Conservation (phyloP, 2,329 filamentous ascomycete genomes). For the Penicillium sp. region DNA sequence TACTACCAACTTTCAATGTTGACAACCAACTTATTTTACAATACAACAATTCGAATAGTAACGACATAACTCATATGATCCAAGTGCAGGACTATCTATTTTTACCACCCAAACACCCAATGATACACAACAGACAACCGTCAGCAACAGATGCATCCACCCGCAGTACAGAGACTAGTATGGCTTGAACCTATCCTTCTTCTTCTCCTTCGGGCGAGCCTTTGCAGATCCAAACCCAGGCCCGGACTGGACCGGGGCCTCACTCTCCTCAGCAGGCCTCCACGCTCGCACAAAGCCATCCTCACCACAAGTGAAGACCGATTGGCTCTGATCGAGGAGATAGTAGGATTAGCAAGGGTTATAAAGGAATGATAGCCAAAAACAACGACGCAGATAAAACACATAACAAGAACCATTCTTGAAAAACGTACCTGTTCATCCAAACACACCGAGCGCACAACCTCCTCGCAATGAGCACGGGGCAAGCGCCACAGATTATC, state of each 20-base stretch:
- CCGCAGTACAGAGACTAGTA: slow-evolving; percentile 26
- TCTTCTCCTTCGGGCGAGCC: slow-evolving; percentile 32
- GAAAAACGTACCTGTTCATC: slow-evolving; percentile 41
- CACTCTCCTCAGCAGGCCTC: slow-evolving; percentile 28
- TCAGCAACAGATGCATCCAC: neutral
- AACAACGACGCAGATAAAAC: neutral
- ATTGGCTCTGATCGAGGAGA: slow-evolving; percentile 28
- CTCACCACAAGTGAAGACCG: slow-evolving; percentile 46
- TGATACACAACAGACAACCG: slow-evolving; percentile 16
- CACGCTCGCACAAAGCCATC: slow-evolving; percentile 44
- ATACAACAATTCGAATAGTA: neutral
- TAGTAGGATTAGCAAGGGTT: neutral
- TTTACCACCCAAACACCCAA: slow-evolving; percentile 13
- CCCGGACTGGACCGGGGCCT: slow-evolving; percentile 13
- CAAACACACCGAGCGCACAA: slow-evolving; percentile 47
- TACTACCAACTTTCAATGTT: neutral
- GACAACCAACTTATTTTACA: neutral
- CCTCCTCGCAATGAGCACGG: slow-evolving; percentile 49
- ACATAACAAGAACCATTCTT: neutral
- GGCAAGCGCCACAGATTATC: slow-evolving; percentile 42
- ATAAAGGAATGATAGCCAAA: neutral
- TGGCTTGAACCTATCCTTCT: slow-evolving; percentile 40
- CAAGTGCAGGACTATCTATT: slow-evolving; percentile 9
- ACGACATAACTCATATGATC: neutral
- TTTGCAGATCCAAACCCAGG: slow-evolving; percentile 21